Conservation (phyloP, 768 basidiomycete genomes). For the Hericium rajendrae region DNA sequence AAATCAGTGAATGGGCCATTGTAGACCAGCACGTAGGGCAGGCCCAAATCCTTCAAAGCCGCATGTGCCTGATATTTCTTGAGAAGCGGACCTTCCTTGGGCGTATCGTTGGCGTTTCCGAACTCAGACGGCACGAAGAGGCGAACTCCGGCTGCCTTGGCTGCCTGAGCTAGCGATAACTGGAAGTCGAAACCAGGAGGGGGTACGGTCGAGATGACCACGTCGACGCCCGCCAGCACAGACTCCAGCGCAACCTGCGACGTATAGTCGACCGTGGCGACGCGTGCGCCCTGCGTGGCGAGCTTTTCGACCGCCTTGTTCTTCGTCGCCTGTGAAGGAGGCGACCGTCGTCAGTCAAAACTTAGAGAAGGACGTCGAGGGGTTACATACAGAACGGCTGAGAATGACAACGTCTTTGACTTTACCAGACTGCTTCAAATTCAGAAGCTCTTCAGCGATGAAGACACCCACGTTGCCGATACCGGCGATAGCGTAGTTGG, state of each 20-base stretch:
- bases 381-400: constrained; percentile 8
- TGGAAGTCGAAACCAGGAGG: constrained; percentile 4
- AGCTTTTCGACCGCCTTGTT: neutral
- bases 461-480: constrained; percentile 11
- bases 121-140: constrained; percentile 19
- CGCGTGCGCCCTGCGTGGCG: constrained; percentile 7
- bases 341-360: neutral
- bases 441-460: constrained; percentile 13
- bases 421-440: constrained; percentile 6
- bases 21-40: constrained; percentile 12
- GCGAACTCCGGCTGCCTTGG: constrained; percentile 12
- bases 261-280: constrained; percentile 4
- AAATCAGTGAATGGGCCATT: constrained; percentile 13
- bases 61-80: constrained; percentile 6
- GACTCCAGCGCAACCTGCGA: constrained; percentile 5
- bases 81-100: constrained; percentile 1
- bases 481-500: constrained; percentile 9
- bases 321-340: neutral
- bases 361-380: neutral
- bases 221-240: constrained; percentile 10
- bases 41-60: constrained; percentile 9
- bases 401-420: constrained; percentile 7
- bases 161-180: constrained; percentile 9
- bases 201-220: constrained; percentile 10
- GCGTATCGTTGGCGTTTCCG: constrained; percentile 13